Conservation (phyloP, 2,329 filamentous ascomycete species). For the Colletotrichum plurivorum region DNA sequence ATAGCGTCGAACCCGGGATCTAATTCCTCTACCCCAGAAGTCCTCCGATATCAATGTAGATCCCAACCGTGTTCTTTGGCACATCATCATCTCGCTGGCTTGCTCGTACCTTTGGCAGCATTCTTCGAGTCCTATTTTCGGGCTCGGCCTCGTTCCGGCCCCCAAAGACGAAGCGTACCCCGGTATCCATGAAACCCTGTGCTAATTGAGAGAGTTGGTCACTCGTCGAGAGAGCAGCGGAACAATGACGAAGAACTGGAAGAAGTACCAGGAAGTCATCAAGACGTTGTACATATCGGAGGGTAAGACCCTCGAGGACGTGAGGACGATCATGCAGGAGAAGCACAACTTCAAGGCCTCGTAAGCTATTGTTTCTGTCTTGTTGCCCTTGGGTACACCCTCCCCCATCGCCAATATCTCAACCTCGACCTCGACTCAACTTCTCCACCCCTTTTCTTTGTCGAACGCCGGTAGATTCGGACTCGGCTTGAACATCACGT, state of each 20-base stretch:
- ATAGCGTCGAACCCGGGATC: not conserved
- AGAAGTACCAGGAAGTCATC: slow-evolving; percentile 53
- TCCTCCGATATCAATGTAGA: not conserved
- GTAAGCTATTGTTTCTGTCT: slow-evolving; percentile 47
- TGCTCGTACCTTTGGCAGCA: too few relatives aligned
- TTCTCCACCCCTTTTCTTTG: too few relatives aligned
- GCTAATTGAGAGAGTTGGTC: not conserved
- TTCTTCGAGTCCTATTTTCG: not conserved
- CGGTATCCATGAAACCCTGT: slow-evolving; percentile 10
- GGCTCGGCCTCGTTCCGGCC: too few relatives aligned
- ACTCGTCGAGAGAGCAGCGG: slow-evolving; percentile 15
- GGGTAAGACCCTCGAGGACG: slow-evolving; percentile 56
- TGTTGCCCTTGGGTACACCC: too few relatives aligned
- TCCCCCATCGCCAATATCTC: not conserved
- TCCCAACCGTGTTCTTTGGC: not conserved
- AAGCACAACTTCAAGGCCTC: slow-evolving; percentile 58
- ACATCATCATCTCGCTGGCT: not conserved
- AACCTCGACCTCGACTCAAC: not conserved
- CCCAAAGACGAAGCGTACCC: not conserved
- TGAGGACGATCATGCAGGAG: slow-evolving; percentile 56
- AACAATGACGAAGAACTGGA: slow-evolving; percentile 63
- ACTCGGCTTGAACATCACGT: too few relatives aligned
- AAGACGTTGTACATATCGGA: slow-evolving; percentile 57
- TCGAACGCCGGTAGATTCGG: too few relatives aligned
- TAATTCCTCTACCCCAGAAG: not conserved